phyloP scores from a whole-genome alignment of 768 basidiomycete species.

The Pleurotus sapidus region DNA sequence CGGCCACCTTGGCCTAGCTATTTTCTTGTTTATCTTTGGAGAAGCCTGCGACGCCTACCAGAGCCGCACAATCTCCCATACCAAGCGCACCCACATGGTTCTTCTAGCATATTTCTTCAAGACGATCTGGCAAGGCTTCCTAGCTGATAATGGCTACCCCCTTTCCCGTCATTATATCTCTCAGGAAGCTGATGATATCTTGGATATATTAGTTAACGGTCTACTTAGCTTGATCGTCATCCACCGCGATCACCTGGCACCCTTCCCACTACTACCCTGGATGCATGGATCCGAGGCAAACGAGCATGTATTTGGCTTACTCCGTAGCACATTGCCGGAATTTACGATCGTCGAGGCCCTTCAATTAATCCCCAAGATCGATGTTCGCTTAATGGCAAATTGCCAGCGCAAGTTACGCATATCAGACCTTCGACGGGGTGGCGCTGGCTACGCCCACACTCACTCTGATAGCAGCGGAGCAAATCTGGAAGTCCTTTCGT shows the following conservation, averaged over 20 bases:
- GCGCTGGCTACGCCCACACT: too few relatives aligned
- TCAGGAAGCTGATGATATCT: neutral
- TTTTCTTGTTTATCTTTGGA: slow-evolving; percentile 28
- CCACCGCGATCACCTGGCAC: too few relatives aligned
- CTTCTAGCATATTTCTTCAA: slow-evolving; percentile 6
- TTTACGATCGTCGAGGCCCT: slow-evolving; percentile 16
- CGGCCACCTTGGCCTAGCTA: slow-evolving; percentile 14
- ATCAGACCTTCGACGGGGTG: too few relatives aligned
- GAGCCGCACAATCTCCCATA: slow-evolving; percentile 16
- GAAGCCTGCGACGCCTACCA: slow-evolving; percentile 26
- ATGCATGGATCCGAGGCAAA: too few relatives aligned
- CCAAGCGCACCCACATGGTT: slow-evolving; percentile 16
- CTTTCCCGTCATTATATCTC: too few relatives aligned
- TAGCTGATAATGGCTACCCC: neutral
- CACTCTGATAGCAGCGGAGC: too few relatives aligned
- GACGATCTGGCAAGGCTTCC: neutral
- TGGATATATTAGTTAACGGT: neutral
- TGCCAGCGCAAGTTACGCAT: too few relatives aligned
- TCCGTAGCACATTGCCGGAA: slow-evolving; percentile 12
- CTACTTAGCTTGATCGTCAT: too few relatives aligned
- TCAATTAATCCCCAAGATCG: slow-evolving; percentile 16
- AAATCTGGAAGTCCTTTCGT: too few relatives aligned
- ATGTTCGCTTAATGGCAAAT: slow-evolving; percentile 10
- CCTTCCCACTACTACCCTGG: too few relatives aligned
- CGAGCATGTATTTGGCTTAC: too few relatives aligned